Evolutionary conservation across 2,329 filamentous ascomycete species (phyloP).

Genomic region (Alternaria sp.): DNA sequence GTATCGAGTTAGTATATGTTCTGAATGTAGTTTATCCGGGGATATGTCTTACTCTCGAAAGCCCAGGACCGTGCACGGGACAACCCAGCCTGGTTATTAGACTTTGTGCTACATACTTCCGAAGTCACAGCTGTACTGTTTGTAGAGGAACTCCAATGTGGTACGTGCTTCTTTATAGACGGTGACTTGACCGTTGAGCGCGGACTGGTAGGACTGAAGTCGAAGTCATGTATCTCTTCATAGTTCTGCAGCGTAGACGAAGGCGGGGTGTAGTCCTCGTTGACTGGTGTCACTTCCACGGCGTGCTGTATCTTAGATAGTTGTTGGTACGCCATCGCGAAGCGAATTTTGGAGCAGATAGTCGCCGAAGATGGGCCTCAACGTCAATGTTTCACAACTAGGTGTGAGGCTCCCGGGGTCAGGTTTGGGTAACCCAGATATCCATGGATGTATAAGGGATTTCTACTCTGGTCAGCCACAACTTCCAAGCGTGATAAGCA

Average conservation of each 20-base stretch:
- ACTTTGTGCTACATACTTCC: slow-evolving; percentile 17
- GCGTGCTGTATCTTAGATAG: slow-evolving; percentile 12
- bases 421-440: slow-evolving; percentile 1
- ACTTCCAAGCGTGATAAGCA: slow-evolving; percentile 7
- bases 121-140: slow-evolving; percentile 16
- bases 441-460: slow-evolving; percentile 1
- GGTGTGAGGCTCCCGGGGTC: not conserved
- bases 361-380: not conserved
- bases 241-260: slow-evolving; percentile 7
- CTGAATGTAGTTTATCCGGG: not conserved
- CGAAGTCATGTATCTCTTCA: slow-evolving; percentile 15
- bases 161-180: slow-evolving; percentile 14
- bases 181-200: slow-evolving; percentile 5
- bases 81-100: slow-evolving; percentile 9
- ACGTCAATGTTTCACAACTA: not conserved
- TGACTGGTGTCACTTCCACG: slow-evolving; percentile 7
- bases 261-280: slow-evolving; percentile 9
- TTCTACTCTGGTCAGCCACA: not conserved
- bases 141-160: slow-evolving; percentile 17
- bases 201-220: slow-evolving; percentile 13
- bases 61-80: slow-evolving; percentile 16
- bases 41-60: slow-evolving; percentile 11
- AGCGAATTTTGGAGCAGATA: not conserved
- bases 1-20: not conserved
- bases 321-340: slow-evolving; percentile 15